phyloP scores from a whole-genome alignment of 1,139 yeast genomes.

The Yamadazyma taylorii region DNA sequence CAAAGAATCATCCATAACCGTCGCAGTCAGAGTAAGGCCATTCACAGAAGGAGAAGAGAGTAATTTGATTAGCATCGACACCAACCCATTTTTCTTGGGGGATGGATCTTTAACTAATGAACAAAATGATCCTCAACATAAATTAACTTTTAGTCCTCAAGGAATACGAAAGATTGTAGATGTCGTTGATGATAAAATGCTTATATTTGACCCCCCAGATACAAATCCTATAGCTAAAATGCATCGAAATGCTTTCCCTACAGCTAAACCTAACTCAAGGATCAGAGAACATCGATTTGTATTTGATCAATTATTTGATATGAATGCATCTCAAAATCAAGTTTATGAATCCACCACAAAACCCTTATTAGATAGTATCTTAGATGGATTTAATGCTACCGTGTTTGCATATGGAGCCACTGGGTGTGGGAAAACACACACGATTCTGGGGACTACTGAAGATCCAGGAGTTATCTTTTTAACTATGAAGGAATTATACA shows the following conservation, averaged over 20 bases:
- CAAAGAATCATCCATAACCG: constrained; percentile 32
- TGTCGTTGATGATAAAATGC: constrained; percentile 86
- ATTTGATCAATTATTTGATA: constrained; percentile 78
- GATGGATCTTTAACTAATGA: constrained; percentile 50
- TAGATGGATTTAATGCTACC: constrained; percentile 87
- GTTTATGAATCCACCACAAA: constrained; percentile 68
- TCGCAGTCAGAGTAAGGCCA: constrained; percentile 84
- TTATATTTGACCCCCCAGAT: constrained; percentile 86
- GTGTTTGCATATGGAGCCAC: constrained; percentile 72
- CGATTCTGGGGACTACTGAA: constrained; percentile 74
- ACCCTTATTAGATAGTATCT: constrained; percentile 69
- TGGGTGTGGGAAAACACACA: constrained; percentile 97
- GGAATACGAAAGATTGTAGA: constrained; percentile 74
- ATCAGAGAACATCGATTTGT: constrained; percentile 77
- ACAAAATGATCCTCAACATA: constrained; percentile 3
- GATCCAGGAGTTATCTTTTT: constrained; percentile 80
- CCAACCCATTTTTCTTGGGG: constrained; percentile 48
- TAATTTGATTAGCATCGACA: constrained; percentile 39
- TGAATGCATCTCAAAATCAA: constrained; percentile 58
- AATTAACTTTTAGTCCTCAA: constrained; percentile 28
- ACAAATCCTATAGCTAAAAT: constrained; percentile 63
- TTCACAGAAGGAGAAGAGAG: constrained; percentile 61
- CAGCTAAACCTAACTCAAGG: constrained; percentile 37
- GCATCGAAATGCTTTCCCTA: constrained; percentile 60
- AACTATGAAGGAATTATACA: constrained; percentile 76